Evolutionary conservation across 768 basidiomycete genomes (phyloP).

Genomic region (Lyophyllum decastes): DNA sequence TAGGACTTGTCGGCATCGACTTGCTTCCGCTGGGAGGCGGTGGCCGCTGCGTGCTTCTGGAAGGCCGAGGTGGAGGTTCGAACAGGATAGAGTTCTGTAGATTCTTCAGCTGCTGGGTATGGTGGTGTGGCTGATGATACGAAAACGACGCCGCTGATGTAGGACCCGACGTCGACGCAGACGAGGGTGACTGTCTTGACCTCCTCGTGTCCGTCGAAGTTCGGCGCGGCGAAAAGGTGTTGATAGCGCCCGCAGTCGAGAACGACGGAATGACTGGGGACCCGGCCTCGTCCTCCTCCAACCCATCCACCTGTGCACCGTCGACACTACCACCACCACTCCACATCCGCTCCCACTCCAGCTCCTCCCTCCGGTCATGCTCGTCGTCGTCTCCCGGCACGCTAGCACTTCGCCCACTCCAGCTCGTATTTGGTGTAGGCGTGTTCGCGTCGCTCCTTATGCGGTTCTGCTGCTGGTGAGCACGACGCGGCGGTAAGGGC

Average conservation of each 20-base stretch:
- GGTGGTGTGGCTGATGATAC: neutral
- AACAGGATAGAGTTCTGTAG: neutral
- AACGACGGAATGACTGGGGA: constrained; percentile 55
- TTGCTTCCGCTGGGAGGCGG: neutral
- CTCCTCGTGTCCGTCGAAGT: constrained; percentile 14
- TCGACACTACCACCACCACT: neutral
- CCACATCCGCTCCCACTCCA: constrained; percentile 10
- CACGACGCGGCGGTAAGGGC: constrained; percentile 39
- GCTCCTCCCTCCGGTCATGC: neutral
- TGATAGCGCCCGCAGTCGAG: constrained; percentile 45
- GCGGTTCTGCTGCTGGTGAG: neutral
- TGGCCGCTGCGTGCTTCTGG: constrained; percentile 22
- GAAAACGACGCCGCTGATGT: constrained; percentile 9
- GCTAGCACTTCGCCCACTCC: neutral
- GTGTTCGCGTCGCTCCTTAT: constrained; percentile 6
- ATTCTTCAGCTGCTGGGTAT: neutral
- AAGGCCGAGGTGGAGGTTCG: constrained; percentile 30
- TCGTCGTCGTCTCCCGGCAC: neutral
- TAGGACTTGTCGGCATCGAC: constrained; percentile 9
- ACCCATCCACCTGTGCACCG: constrained; percentile 12
- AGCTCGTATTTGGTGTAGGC: neutral
- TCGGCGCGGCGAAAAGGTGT: constrained; percentile 34
- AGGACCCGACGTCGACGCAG: constrained; percentile 1
- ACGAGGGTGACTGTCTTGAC: constrained; percentile 12
- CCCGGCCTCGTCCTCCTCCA: neutral